Evolutionary conservation across 2,329 filamentous ascomycete species (phyloP), one percentile per base, ranked within the genome.

Genomic region (Phoma sp.): DNA sequence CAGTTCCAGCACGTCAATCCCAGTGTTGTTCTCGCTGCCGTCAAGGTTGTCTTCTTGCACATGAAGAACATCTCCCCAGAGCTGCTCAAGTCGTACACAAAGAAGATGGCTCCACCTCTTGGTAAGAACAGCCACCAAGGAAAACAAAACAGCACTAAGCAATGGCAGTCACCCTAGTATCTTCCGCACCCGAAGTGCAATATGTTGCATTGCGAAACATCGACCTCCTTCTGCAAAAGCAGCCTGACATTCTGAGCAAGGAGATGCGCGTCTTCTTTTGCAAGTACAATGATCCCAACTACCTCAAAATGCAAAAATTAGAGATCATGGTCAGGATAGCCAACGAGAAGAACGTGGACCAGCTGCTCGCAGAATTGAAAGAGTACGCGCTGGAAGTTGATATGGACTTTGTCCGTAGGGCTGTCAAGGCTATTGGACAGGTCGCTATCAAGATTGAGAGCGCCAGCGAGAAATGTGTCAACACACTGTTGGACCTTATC

Each of bases 301-400:
- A 99, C 73, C 88, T 99, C 68, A 99, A 99, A 77, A 86, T 99
- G 56, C 90, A 96, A 72, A 99, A 99, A 73, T 85, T 99, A 44
- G 95, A 99, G 73, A 98, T 98, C 60, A 98, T 99, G 95, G 93
- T 99, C 42, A 88, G 95, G 75, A 98, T 99, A 86, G 91, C 93
- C 57, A 98, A 97, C 77, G 93, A 97, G 65, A 89, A 89, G 72
- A 99, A 98, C 71, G 93, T 93, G 56, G 95, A 99, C 70, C 95
- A 98, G 72, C 82, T 99, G 24, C 81, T 99, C 13, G 90, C 93
- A 9, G 95, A 99, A 75, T 75, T 99, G 70, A 98, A 96, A 76
- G 95, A 99, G 75, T 99, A 99, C 68, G 95, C 95, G 7, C 82
- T 98, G 65, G 95, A 99, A 80, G 93, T 99, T 30, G 95, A 99